Evolutionary conservation across 345 rosid species (phyloP), one percentile per base, ranked within the genome.

Genomic region (Kernera saxatilis): DNA sequence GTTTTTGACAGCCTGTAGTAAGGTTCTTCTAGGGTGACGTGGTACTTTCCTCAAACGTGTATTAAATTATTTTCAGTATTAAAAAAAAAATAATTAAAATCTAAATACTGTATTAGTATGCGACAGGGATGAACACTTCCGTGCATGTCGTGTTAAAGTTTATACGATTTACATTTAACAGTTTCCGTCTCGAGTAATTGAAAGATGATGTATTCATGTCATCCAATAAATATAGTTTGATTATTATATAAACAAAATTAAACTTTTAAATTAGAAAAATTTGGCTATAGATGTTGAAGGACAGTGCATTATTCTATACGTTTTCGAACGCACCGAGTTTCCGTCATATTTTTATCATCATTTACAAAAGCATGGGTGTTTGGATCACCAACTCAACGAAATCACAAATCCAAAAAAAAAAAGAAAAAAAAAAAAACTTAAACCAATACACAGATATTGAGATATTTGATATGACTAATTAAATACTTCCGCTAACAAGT

Each of bases 21-120:
- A 70, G 67, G 73, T 65, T 65, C 37, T 26, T 33, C 11, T 64
- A 66, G 69, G 30, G 62, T 77, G 80, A 77, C 80, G 80, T 77
- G 80, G 80, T 29, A 26, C 9, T 63, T 32, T 55, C 52, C 54
- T 12, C 25, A 67, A 51, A 57, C 50, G 61, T 68, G 64, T 54
- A 50, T 66, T 33, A 14, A 44, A 35, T 18, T 8, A 17, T 32
- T 33, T 61, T 52, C 9, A 35, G 53, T 14, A n/a, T n/a, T 18
- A 33, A 13, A 12, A 7, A 10, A 0, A n/a, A 46, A 15, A 6
- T 6, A 6, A 36, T 9, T 29, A 4, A 67, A 41, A 46, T 18
- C 0, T 23, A 25, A 29, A 43, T 23, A 25, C 52, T n/a, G n/a
- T n/a, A n/a, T n/a, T n/a, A n/a, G n/a, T 51, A 59, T 59, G 53